Percentiles rank a stretch among this genome's conserved stretches.
phyloP scores from a whole-genome alignment of 164 flowering plant species.

The Magnolia officinalis region DNA sequence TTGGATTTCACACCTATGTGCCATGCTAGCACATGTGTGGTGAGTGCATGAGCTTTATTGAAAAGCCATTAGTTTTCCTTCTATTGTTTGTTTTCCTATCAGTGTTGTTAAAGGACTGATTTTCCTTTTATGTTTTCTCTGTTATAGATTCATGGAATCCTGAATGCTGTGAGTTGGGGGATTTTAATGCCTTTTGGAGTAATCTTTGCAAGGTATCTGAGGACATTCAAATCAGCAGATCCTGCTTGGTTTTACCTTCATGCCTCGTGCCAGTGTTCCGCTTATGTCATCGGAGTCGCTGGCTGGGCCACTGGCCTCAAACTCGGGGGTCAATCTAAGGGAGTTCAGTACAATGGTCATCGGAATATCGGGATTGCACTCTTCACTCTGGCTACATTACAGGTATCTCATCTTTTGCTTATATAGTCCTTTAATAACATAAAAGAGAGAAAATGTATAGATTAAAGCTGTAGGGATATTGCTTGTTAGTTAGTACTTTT shows the following conservation, averaged over 20 bases:
- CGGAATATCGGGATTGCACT: conserved; percentile 74
- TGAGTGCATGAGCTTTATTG: no score
- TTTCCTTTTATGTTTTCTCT: not conserved
- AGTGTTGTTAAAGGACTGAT: not conserved
- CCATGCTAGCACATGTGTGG: no score
- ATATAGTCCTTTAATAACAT: no score
- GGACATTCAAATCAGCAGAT: conserved; percentile 50
- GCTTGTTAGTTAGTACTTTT: no score
- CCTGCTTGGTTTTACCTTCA: conserved; percentile 91
- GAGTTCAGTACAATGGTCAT: conserved; percentile 38
- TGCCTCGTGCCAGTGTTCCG: conserved; percentile 56
- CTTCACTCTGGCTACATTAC: conserved; percentile 66
- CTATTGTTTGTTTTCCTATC: not conserved
- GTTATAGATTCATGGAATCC: conserved; percentile 72
- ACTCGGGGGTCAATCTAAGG: conserved; percentile 64
- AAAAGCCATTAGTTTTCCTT: no score
- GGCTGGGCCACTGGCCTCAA: conserved; percentile 82
- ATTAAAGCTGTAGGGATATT: no score
- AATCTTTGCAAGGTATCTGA: conserved; percentile 62
- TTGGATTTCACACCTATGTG: no score
- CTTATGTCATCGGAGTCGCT: conserved; percentile 71
- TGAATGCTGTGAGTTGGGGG: conserved; percentile 85
- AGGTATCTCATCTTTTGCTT: conserved; percentile 34
- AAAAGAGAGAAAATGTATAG: no score
- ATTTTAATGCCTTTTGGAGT: conserved; percentile 63